Conservation (phyloP, 208 protist species). For the Trichomonas tenax region DNA sequence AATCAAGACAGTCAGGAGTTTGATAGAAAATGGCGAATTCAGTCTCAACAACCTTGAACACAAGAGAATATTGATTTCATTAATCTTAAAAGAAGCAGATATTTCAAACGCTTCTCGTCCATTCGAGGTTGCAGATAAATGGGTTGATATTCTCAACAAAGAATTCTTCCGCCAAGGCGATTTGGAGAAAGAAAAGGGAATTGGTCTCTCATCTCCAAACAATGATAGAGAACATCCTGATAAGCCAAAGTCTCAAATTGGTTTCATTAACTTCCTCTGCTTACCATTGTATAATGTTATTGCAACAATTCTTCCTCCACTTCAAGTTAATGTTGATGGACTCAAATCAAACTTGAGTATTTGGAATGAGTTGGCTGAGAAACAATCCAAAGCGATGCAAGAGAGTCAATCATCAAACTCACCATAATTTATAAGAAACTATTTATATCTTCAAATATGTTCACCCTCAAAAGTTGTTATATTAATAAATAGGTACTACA, state of each 20-base stretch:
- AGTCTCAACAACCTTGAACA: neutral
- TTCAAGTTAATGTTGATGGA: neutral
- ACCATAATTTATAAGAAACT: too few relatives aligned
- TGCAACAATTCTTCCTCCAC: neutral
- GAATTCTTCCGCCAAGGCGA: neutral
- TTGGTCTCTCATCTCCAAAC: neutral
- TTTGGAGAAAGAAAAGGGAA: neutral
- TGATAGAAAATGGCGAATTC: neutral
- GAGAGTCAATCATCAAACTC: too few relatives aligned
- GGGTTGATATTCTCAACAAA: neutral
- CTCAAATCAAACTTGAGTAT: neutral
- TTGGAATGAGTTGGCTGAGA: neutral
- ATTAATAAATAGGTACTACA: too few relatives aligned
- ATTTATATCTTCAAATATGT: too few relatives aligned
- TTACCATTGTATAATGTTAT: neutral
- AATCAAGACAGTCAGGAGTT: neutral
- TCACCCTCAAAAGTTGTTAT: too few relatives aligned
- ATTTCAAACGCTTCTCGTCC: neutral
- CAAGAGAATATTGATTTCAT: neutral
- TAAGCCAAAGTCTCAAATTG: conserved; percentile 2
- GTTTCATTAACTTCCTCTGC: neutral
- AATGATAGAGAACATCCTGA: conserved; percentile 18
- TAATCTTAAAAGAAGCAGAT: neutral
- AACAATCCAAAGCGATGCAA: neutral
- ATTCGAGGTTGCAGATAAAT: neutral